Conservation (phyloP, 2,329 filamentous ascomycete genomes). For the Ceratocystis smalleyi region DNA sequence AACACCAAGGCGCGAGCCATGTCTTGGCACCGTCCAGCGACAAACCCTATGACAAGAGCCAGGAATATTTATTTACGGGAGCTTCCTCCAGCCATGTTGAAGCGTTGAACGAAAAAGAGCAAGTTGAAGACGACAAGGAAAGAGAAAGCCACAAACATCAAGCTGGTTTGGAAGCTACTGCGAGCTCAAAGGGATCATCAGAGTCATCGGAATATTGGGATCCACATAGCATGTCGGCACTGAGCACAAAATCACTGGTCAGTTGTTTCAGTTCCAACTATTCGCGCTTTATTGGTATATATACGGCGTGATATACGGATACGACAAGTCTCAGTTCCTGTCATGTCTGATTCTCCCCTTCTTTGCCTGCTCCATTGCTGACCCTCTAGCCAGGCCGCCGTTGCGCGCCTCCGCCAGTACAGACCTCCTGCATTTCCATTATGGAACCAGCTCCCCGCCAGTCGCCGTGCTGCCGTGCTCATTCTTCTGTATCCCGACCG, state of each 20-base stretch:
- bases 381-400: slow-evolving; percentile 32
- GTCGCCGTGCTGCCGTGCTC: slow-evolving; percentile 69
- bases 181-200: background rate
- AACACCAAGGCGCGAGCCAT: background rate
- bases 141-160: background rate
- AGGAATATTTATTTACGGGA: background rate
- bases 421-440: slow-evolving; percentile 43
- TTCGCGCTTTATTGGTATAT: background rate
- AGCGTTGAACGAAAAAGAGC: background rate
- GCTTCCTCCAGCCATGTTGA: background rate
- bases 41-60: background rate
- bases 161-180: background rate
- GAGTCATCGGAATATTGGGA: slow-evolving; percentile 34
- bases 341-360: background rate
- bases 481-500: slow-evolving; percentile 77
- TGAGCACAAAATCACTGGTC: slow-evolving; percentile 40
- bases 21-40: background rate
- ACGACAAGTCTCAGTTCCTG: background rate
- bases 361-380: background rate
- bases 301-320: background rate
- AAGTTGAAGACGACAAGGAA: background rate
- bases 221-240: slow-evolving; percentile 39
- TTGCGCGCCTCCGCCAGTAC: slow-evolving; percentile 46
- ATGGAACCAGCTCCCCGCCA: slow-evolving; percentile 46
- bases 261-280: slow-evolving; percentile 23